Base-by-base conservation (phyloP, 768 basidiomycete species). In the Russula virescens region DNA sequence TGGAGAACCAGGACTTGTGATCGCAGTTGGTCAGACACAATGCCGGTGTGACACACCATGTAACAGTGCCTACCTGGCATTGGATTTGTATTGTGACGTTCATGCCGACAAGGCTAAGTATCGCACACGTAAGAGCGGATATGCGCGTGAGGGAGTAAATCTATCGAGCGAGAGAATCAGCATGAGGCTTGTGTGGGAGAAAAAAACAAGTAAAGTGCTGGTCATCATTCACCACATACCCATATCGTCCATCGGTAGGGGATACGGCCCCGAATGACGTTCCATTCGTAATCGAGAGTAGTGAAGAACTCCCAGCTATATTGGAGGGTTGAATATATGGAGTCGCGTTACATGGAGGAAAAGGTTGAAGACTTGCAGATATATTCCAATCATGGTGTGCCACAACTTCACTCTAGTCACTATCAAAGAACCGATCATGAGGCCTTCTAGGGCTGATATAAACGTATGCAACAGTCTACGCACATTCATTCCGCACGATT, bases 161-260 rank as follows among this genome's bases (percentile, higher is more conserved):
- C 64, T 65, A 40, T 23, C 0, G 9, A 19, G 11, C 16, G 38
- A 26, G 19, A 5, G 40, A 9, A n/a, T 51, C 1, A 55, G 40
- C 13, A 2, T 11, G 8, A 31, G 31, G 8, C 31, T 8, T 31
- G 31, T 31, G n/a, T n/a, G n/a, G n/a, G 38, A 38, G 13, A 38
- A 14, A 38, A 38, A 14, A 5, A 14, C 2, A 38, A 38, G 10
- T 38, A 26, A 52, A 26, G 31, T 14, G 40, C 23, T 8, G 8
- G 3, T 9, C 7, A n/a, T n/a, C n/a, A n/a, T n/a, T n/a, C n/a
- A 16, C 6, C 11, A 55, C 60, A 2, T 4, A 61, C 60, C 60
- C 54, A 61, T 55, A 61, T 61, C 7, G 60, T 31, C 60, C 53
- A 61, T 4, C 47, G 38, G 40, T 61, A 61, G 19, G 54, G 54